These are phyloP conservation scores for Fraxinus quadrangulata DNA, from an alignment of 257 asterid genomes.

Conservation along the genomic window DNA sequence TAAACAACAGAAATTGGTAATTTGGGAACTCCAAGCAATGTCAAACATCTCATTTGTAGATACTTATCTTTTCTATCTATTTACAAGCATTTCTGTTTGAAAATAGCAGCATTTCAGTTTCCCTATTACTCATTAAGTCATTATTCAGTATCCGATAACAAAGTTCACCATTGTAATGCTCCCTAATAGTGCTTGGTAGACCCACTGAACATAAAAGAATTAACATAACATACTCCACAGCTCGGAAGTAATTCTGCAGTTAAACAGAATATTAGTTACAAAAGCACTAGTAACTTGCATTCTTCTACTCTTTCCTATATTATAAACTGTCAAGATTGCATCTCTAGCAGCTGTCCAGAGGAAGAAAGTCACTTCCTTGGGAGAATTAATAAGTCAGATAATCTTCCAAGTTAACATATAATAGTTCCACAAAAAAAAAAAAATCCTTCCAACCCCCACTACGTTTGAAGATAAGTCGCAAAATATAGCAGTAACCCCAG, in stretches of 20 bases:
- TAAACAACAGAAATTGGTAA: neutral
- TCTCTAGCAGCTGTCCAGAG: neutral
- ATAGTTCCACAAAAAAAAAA: neutral
- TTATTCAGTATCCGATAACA: neutral
- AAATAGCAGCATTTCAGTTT: neutral
- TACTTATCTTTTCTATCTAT: neutral
- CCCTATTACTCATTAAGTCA: neutral
- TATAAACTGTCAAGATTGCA: neutral
- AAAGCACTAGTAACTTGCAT: neutral
- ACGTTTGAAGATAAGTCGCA: neutral
- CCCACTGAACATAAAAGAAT: neutral
- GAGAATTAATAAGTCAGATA: neutral
- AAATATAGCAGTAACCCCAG: neutral
- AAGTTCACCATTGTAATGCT: neutral
- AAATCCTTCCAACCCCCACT: neutral
- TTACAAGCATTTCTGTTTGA: neutral
- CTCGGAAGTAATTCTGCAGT: neutral
- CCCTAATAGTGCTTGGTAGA: neutral
- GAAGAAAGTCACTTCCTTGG: neutral
- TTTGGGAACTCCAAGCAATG: conserved; percentile 5
- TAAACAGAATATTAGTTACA: neutral
- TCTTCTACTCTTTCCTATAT: neutral
- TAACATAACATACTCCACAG: neutral
- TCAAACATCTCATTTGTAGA: neutral
- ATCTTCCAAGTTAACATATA: neutral